Conservation (phyloP, 2,329 filamentous ascomycete genomes). For the Chalaropsis thielavioides region DNA sequence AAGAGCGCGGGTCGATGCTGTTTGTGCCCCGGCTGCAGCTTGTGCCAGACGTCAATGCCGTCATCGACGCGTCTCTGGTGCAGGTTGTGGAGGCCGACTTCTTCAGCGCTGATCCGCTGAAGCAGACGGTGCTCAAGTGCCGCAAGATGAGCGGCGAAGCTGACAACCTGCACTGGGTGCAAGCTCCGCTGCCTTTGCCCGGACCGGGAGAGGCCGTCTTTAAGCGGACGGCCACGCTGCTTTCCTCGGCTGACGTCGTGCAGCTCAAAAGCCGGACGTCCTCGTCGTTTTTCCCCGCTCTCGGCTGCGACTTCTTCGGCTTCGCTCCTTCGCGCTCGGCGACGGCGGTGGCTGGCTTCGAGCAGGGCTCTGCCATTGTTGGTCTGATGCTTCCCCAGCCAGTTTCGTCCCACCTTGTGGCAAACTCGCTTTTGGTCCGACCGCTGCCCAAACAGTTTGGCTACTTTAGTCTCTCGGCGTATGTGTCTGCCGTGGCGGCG, state of each 20-base stretch:
- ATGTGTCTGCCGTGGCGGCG: constrained; percentile 11
- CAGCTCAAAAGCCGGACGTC: neutral
- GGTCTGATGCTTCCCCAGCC: constrained; percentile 10
- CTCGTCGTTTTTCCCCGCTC: neutral
- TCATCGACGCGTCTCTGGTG: constrained; percentile 28
- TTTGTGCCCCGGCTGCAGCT: constrained; percentile 33
- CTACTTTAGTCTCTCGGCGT: constrained; percentile 13
- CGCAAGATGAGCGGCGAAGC: neutral
- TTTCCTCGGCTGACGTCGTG: neutral
- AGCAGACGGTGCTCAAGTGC: neutral
- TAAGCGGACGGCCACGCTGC: neutral
- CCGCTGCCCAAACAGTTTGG: neutral
- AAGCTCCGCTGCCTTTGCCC: neutral
- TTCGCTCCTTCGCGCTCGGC: neutral
- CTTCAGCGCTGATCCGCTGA: neutral
- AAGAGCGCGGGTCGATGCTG: constrained; percentile 26
- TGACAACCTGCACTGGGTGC: constrained; percentile 3
- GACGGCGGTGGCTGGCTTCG: neutral
- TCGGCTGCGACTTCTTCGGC: constrained; percentile 14
- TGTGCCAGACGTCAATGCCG: constrained; percentile 28
- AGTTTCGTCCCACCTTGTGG: neutral
- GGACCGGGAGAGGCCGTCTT: neutral
- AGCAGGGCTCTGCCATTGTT: constrained; percentile 1
- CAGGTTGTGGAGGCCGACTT: neutral
- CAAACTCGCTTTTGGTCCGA: constrained; percentile 1